These are phyloP conservation scores for Coemansia sp. DNA, from an alignment of 192 early-diverging fungal genomes.

Conservation along the genomic window DNA sequence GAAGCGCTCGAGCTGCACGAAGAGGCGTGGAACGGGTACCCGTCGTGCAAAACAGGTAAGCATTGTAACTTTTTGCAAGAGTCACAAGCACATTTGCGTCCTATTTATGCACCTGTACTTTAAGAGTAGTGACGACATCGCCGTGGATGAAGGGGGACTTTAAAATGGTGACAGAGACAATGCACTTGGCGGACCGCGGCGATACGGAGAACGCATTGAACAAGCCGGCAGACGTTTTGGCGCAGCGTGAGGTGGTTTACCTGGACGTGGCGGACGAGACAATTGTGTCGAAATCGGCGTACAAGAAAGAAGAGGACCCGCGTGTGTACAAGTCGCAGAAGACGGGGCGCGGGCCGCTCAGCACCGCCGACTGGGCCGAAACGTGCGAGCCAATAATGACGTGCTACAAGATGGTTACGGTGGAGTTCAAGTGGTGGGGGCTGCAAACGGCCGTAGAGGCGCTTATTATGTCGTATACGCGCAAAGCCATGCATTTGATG, in stretches of 20 bases:
- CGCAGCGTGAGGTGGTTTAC: slow-evolving; percentile 62
- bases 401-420: slow-evolving; percentile 77
- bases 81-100: no score
- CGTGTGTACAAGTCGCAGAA: slow-evolving; percentile 62
- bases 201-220: slow-evolving; percentile 67
- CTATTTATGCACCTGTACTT: neutral
- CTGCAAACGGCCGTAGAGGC: slow-evolving; percentile 66
- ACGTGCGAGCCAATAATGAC: slow-evolving; percentile 74
- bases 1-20: slow-evolving; percentile 71
- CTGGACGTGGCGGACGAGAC: slow-evolving; percentile 72
- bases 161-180: slow-evolving; percentile 70
- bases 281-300: slow-evolving; percentile 52
- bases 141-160: slow-evolving; percentile 72
- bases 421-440: slow-evolving; percentile 76
- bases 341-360: slow-evolving; percentile 69
- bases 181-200: slow-evolving; percentile 72
- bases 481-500: slow-evolving; percentile 63
- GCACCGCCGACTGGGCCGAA: slow-evolving; percentile 58
- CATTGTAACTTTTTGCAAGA: neutral
- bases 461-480: slow-evolving; percentile 62
- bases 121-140: slow-evolving; percentile 51
- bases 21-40: slow-evolving; percentile 83
- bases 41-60: slow-evolving; percentile 60
- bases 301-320: slow-evolving; percentile 67
- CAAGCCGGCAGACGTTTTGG: slow-evolving; percentile 47